Evolutionary conservation across 2,329 filamentous ascomycete genomes (phyloP).

Genomic region (Stagonosporopsis rhizophila): DNA sequence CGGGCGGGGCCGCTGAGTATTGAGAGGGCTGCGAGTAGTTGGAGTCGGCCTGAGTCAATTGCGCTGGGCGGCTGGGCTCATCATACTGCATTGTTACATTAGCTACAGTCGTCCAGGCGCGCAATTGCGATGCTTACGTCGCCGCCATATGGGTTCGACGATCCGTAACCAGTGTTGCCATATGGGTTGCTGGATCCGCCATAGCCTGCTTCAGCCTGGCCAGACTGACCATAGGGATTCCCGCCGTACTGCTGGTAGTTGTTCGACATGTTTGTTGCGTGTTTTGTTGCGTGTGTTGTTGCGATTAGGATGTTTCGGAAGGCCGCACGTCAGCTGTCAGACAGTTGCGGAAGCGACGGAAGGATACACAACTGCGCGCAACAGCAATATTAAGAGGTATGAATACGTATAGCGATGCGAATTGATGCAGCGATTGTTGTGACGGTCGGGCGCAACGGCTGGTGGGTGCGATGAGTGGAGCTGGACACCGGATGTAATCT

Average conservation of each 20-base stretch:
- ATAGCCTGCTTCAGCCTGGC: conserved; percentile 50
- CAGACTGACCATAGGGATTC: conserved; percentile 71
- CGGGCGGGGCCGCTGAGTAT: conserved; percentile 39
- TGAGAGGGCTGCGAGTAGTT: conserved; percentile 51
- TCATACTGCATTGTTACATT: conserved; percentile 28
- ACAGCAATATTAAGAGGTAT: not conserved
- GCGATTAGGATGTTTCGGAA: conserved; percentile 25
- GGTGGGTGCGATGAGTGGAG: conserved; percentile 25
- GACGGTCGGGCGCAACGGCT: conserved; percentile 8
- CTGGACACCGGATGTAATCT: conserved; percentile 12
- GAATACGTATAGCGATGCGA: conserved; percentile 6
- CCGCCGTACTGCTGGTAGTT: conserved; percentile 63
- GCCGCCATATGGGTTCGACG: conserved; percentile 39
- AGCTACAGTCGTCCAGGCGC: conserved; percentile 18
- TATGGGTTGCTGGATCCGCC: conserved; percentile 48
- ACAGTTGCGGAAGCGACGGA: conserved; percentile 39
- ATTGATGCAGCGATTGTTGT: conserved; percentile 16
- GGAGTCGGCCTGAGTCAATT: conserved; percentile 43
- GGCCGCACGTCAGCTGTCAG: conserved; percentile 31
- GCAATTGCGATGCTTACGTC: conserved; percentile 31
- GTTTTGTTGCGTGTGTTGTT: conserved; percentile 19
- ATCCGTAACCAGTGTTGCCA: conserved; percentile 43
- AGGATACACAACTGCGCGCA: conserved; percentile 26
- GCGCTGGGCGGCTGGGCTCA: conserved; percentile 37
- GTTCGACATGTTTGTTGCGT: conserved; percentile 36